phyloP scores from a whole-genome alignment of 345 rosid genomes.

The Eucalyptus regnans region DNA sequence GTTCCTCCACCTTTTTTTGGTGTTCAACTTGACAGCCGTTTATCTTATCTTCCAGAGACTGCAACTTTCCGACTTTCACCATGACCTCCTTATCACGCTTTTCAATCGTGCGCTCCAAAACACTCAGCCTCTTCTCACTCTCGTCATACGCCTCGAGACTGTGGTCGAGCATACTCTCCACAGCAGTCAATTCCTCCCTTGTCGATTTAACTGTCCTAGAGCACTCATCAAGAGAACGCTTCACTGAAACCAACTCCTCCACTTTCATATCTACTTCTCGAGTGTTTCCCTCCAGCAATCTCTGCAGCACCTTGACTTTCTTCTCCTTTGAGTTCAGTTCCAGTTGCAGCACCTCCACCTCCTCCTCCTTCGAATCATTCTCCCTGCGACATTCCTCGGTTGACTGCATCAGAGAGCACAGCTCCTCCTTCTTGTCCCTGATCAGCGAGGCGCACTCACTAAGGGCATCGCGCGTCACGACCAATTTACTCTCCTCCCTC shows the following conservation, averaged over 20 bases:
- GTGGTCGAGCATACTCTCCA: background rate
- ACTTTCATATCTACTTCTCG: background rate
- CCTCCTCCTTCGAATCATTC: background rate
- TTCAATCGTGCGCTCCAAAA: background rate
- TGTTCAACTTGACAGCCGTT: background rate
- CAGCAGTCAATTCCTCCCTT: background rate
- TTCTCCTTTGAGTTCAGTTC: background rate
- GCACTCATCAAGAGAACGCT: background rate
- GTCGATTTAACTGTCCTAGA: background rate
- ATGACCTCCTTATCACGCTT: background rate
- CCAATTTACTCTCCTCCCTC: background rate
- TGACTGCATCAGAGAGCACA: background rate
- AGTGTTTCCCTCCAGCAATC: background rate
- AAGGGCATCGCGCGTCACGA: background rate
- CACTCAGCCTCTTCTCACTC: background rate
- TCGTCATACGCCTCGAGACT: background rate
- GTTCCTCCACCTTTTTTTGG: background rate
- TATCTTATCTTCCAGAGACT: background rate
- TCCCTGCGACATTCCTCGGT: background rate
- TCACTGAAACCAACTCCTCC: background rate
- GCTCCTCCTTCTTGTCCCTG: background rate
- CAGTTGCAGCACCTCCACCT: background rate
- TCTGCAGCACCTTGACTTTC: background rate
- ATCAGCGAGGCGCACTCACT: background rate
- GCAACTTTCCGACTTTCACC: background rate